These are phyloP conservation scores for Carpinus viminea DNA, from an alignment of 306 rosid genomes.

Conservation along the genomic window DNA sequence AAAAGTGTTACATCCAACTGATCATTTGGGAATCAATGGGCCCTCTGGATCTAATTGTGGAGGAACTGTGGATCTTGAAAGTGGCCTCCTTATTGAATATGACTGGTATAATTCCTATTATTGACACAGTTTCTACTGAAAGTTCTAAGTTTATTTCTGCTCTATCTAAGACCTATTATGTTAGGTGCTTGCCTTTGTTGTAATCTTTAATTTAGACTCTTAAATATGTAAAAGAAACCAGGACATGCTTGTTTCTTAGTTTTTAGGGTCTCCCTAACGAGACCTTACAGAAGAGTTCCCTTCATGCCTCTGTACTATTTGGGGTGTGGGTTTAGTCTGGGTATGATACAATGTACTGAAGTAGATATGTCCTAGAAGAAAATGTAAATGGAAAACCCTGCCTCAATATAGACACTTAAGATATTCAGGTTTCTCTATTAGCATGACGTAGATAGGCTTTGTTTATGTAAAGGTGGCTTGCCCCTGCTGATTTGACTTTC, in stretches of 20 bases:
- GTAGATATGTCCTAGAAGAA: constrained; percentile 23
- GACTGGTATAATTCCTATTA: constrained; percentile 69
- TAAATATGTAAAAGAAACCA: constrained; percentile 19
- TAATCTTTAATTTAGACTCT: constrained; percentile 16
- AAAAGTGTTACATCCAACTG: constrained; percentile 64
- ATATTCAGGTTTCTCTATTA: neutral
- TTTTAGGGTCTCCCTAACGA: constrained; percentile 4
- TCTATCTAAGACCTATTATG: neutral
- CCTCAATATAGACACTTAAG: neutral
- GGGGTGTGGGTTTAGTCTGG: constrained; percentile 17
- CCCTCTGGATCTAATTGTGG: constrained; percentile 50
- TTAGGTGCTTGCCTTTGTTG: constrained; percentile 11
- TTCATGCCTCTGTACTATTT: constrained; percentile 12
- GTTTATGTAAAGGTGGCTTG: neutral
- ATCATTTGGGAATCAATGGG: constrained; percentile 54
- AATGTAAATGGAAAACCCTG: constrained; percentile 12
- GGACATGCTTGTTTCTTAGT: neutral
- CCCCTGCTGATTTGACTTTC: constrained; percentile 36
- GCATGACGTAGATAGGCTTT: constrained; percentile 13
- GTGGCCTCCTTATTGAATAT: constrained; percentile 87
- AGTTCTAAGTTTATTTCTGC: neutral
- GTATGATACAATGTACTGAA: constrained; percentile 13
- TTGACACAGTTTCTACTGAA: constrained; percentile 13
- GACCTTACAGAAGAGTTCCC: constrained; percentile 6
- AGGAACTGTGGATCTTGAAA: constrained; percentile 87